Conservation (phyloP, 768 basidiomycete genomes). For the Tulasnella sp. region DNA sequence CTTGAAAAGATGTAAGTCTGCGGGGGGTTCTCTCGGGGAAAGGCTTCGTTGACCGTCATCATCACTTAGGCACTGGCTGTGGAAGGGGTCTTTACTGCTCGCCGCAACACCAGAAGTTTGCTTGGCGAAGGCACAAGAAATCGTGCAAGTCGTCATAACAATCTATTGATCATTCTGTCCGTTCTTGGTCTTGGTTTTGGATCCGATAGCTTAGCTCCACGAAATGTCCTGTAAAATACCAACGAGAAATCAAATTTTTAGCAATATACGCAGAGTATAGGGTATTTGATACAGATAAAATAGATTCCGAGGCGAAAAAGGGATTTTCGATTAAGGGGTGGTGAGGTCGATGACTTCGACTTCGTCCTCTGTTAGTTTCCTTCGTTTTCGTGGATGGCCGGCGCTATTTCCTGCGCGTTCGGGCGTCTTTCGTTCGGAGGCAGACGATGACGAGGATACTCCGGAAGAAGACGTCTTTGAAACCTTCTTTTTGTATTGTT, state of each 20-base stretch:
- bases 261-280: background rate
- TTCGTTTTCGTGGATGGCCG: background rate
- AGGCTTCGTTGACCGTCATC: background rate
- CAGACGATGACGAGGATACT: slow-evolving; percentile 40
- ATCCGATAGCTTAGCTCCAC: background rate
- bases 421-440: background rate
- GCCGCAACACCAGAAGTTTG: background rate
- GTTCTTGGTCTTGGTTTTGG: background rate
- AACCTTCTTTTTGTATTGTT: too few species aligned
- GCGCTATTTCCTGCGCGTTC: background rate
- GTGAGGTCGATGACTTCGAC: slow-evolving; percentile 6
- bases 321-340: background rate
- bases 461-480: slow-evolving; percentile 30
- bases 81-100: slow-evolving; percentile 10
- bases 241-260: background rate
- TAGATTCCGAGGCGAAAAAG: background rate
- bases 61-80: background rate
- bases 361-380: background rate
- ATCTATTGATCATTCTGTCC: background rate
- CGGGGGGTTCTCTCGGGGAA: background rate
- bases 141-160: background rate
- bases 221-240: background rate
- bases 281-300: background rate
- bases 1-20: background rate
- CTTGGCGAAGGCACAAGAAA: slow-evolving; percentile 5